phyloP scores from a whole-genome alignment of 2,329 filamentous ascomycete species.

The Phialemonium atrogriseum region DNA sequence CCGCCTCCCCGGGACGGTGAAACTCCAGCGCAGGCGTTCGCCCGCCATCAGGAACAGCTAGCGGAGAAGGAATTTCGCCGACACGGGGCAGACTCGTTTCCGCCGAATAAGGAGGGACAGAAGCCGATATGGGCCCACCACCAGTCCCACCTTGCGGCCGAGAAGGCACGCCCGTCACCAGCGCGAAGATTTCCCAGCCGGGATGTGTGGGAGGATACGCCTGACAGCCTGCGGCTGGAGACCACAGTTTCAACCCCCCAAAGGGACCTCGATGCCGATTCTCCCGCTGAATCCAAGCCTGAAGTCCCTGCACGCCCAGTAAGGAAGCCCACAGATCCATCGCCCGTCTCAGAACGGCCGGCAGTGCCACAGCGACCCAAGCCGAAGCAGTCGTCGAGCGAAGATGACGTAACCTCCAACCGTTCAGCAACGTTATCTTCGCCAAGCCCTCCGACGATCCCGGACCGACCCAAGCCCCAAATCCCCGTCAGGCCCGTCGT shows the following conservation, averaged over 20 bases:
- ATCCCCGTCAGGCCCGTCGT: slow-evolving; percentile 58
- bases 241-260: slow-evolving; percentile 59
- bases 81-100: slow-evolving; percentile 36
- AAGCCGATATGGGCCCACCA: slow-evolving; percentile 36
- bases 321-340: slow-evolving; percentile 29
- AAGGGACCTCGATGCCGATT: slow-evolving; percentile 35
- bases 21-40: slow-evolving; percentile 57
- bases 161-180: slow-evolving; percentile 44
- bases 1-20: slow-evolving; percentile 32
- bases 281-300: slow-evolving; percentile 45
- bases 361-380: slow-evolving; percentile 45
- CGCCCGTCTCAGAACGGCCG: slow-evolving; percentile 31
- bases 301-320: slow-evolving; percentile 48
- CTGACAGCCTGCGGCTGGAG: slow-evolving; percentile 72
- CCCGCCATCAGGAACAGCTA: slow-evolving; percentile 56
- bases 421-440: no score
- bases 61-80: slow-evolving; percentile 46
- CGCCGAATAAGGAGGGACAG: slow-evolving; percentile 41
- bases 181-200: slow-evolving; percentile 77
- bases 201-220: slow-evolving; percentile 91
- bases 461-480: slow-evolving; percentile 49
- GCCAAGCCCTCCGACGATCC: slow-evolving; percentile 28
- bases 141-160: slow-evolving; percentile 41
- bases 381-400: slow-evolving; percentile 32
- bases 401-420: slow-evolving; percentile 20